Percentiles rank a stretch among this genome's conserved stretches.
Conservation (phyloP, 2,329 filamentous ascomycete genomes). For the Camptophora hylomeconis region DNA sequence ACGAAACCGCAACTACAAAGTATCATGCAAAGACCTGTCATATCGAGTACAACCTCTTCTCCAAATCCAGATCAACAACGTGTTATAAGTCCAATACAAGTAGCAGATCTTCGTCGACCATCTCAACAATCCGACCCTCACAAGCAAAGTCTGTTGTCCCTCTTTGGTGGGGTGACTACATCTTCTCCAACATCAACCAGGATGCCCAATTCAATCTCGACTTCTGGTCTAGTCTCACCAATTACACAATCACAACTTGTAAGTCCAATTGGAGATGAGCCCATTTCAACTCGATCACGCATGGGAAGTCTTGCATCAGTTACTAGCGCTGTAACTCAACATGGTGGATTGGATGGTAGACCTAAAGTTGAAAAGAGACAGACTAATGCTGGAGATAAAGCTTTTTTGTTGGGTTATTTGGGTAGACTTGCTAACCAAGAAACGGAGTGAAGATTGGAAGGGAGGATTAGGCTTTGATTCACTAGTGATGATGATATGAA, state of each 20-base stretch:
- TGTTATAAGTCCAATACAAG: slow-evolving; percentile 9
- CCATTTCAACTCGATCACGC: slow-evolving; percentile 15
- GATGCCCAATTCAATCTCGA: no score
- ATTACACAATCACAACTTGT: slow-evolving; percentile 11
- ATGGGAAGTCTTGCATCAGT: slow-evolving; percentile 15
- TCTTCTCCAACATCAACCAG: no score
- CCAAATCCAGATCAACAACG: no score
- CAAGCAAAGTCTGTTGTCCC: slow-evolving; percentile 42
- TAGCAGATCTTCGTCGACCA: slow-evolving; percentile 6
- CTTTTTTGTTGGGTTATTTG: slow-evolving; percentile 64
- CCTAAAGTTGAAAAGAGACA: slow-evolving; percentile 36
- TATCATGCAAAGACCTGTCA: neutral
- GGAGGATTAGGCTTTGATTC: neutral
- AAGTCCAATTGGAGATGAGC: slow-evolving; percentile 15
- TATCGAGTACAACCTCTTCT: no score
- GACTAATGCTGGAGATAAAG: slow-evolving; percentile 56
- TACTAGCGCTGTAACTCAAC: slow-evolving; percentile 10
- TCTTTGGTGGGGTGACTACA: slow-evolving; percentile 43
- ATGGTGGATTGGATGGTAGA: slow-evolving; percentile 25
- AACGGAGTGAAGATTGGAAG: neutral
- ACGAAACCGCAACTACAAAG: slow-evolving; percentile 3
- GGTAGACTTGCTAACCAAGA: slow-evolving; percentile 27
- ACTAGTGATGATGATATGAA: no score
- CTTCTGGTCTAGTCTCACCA: slow-evolving; percentile 13
- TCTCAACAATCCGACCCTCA: slow-evolving; percentile 32